Conservation (phyloP, 257 asterid species). For the Lavandula angustifolia region DNA sequence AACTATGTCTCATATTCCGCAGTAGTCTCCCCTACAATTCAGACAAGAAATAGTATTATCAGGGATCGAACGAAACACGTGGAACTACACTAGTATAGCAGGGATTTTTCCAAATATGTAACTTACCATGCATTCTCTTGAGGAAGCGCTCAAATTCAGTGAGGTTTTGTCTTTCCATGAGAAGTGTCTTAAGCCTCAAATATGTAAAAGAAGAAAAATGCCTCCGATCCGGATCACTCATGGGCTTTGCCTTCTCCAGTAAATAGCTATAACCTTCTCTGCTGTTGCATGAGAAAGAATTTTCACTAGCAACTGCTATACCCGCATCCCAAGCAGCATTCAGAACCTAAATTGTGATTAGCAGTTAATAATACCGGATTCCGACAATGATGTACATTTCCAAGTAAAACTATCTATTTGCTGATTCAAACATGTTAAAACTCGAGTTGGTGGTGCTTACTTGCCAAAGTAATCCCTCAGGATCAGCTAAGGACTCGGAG, state of each 20-base stretch:
- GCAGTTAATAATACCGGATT: constrained; percentile 22
- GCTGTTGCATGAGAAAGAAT: constrained; percentile 54
- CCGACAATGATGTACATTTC: constrained; percentile 3
- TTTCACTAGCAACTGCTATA: constrained; percentile 68
- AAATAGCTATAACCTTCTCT: constrained; percentile 63
- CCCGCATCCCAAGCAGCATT: constrained; percentile 87
- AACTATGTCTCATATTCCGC: constrained; percentile 57
- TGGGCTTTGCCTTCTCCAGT: constrained; percentile 78
- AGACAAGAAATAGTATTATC: constrained; percentile 4
- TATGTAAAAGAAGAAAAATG: constrained; percentile 68
- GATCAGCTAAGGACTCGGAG: constrained; percentile 67
- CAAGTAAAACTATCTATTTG: neutral
- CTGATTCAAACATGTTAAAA: constrained; percentile 8
- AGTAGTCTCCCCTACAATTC: constrained; percentile 78
- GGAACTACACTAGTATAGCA: neutral
- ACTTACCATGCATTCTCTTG: constrained; percentile 84
- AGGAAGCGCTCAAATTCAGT: constrained; percentile 70
- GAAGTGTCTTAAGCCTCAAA: constrained; percentile 63
- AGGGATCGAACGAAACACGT: no score
- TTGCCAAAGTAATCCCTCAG: constrained; percentile 86
- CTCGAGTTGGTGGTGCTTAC: constrained; percentile 46
- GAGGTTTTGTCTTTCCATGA: constrained; percentile 69
- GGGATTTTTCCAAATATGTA: neutral
- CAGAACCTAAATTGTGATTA: constrained; percentile 52
- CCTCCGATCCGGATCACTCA: constrained; percentile 74